Percentiles rank a stretch among this genome's conserved stretches.
Conservation (phyloP, 1,284 basidiomycete species). For the Leccinum griseonigrum region DNA sequence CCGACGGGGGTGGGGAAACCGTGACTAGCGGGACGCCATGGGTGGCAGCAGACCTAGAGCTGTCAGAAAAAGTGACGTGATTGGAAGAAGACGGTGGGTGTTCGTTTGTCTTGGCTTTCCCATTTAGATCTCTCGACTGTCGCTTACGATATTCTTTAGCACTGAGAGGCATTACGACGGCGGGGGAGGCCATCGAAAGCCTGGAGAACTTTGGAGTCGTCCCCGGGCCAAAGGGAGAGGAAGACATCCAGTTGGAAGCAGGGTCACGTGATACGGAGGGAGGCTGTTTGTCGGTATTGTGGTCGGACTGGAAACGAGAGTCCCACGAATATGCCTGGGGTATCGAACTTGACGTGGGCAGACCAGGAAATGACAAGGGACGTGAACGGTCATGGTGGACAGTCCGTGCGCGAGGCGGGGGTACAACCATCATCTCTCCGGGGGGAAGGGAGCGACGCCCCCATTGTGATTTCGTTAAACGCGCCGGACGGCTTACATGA, state of each 20-base stretch:
- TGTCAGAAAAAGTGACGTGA: slow-evolving; percentile 17
- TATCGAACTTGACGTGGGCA: not conserved
- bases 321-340: slow-evolving; percentile 17
- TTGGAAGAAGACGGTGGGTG: not conserved
- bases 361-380: slow-evolving; percentile 10
- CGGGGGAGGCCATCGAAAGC: slow-evolving; percentile 28
- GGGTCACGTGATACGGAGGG: slow-evolving; percentile 30
- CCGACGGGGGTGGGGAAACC: slow-evolving; percentile 13
- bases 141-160: slow-evolving; percentile 28
- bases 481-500: slow-evolving; percentile 11
- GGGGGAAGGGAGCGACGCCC: slow-evolving; percentile 4
- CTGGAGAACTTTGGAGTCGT: slow-evolving; percentile 30
- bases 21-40: slow-evolving; percentile 12
- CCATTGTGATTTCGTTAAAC: slow-evolving; percentile 11
- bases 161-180: slow-evolving; percentile 32
- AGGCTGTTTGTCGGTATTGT: slow-evolving; percentile 15
- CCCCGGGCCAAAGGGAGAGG: slow-evolving; percentile 31
- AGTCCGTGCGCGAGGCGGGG: slow-evolving; percentile 22
- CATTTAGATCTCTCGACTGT: slow-evolving; percentile 10
- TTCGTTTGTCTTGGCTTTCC: slow-evolving; percentile 11
- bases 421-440: slow-evolving; percentile 7
- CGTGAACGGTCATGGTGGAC: slow-evolving; percentile 19
- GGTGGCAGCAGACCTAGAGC: not conserved
- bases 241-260: slow-evolving; percentile 30
- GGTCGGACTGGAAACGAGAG: slow-evolving; percentile 4